A percentile compares a stretch with the other conserved stretches of the same genome.
These are phyloP conservation scores for Trichoderma erinaceum DNA, from an alignment of 495 filamentous ascomycete species.

Conservation along the genomic window DNA sequence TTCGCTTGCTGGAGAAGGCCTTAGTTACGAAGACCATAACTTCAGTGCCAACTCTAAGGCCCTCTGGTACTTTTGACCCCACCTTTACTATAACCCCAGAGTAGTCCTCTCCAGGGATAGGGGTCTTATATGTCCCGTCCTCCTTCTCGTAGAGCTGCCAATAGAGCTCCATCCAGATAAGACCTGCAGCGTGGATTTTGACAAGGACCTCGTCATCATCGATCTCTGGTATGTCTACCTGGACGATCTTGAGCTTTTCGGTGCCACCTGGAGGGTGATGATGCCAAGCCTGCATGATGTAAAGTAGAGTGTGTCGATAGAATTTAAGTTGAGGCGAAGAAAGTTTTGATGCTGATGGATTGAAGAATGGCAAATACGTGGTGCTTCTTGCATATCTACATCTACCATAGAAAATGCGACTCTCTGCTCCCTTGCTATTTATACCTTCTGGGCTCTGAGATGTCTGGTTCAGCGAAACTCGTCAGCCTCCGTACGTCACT, in stretches of 20 bases:
- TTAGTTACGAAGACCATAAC: not conserved
- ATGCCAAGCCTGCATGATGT: not conserved
- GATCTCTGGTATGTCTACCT: not conserved
- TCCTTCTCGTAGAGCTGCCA: not conserved
- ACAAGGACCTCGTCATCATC: not conserved
- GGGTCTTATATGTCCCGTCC: not conserved
- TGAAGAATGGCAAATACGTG: not conserved
- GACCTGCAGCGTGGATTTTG: not conserved
- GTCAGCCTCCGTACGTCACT: not conserved
- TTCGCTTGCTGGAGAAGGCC: not conserved
- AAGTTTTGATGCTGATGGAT: not conserved
- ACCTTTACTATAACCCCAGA: not conserved
- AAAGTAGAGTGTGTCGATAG: not conserved
- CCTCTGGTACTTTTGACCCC: not conserved
- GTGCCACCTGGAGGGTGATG: not conserved
- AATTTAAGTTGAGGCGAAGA: not conserved
- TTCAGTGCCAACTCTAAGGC: not conserved
- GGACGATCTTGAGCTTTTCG: not conserved
- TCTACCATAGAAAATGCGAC: not conserved
- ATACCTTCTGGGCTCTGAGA: not conserved
- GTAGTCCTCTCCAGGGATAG: not conserved
- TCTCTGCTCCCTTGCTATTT: not conserved
- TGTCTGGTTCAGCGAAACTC: not conserved
- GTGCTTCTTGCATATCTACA: not conserved
- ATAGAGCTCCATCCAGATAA: not conserved